Conservation (phyloP, 2,329 filamentous ascomycete genomes). For the Colletotrichum sp. region DNA sequence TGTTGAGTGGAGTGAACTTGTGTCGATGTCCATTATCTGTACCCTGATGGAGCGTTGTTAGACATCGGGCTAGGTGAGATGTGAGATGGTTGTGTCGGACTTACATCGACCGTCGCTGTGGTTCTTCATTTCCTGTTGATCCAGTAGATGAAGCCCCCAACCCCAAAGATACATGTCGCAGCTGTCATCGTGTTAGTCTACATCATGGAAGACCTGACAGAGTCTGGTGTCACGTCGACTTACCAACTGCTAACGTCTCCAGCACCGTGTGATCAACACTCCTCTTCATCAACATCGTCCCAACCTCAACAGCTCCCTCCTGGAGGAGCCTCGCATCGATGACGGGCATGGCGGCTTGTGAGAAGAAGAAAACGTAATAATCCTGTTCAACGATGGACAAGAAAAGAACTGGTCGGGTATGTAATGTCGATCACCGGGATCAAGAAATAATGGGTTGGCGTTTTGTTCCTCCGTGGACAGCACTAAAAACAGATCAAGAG, state of each 20-base stretch:
- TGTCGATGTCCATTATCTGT: background rate
- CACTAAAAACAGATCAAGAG: background rate
- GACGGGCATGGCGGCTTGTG: background rate
- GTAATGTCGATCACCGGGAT: slow-evolving; percentile 12
- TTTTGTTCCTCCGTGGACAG: background rate
- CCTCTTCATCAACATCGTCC: slow-evolving; percentile 12
- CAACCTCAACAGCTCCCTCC: slow-evolving; percentile 2
- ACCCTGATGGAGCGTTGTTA: background rate
- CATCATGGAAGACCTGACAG: background rate
- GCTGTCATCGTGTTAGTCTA: background rate
- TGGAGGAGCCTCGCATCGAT: slow-evolving; percentile 6
- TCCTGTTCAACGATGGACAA: background rate
- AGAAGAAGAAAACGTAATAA: background rate
- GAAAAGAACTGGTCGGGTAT: background rate
- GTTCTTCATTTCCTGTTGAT: background rate
- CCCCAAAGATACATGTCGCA: slow-evolving; percentile 1
- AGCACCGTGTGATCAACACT: slow-evolving; percentile 13
- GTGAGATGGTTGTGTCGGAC: background rate
- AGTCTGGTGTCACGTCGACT: background rate
- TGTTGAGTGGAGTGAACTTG: background rate
- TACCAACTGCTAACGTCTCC: slow-evolving; percentile 16
- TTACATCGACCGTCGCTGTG: background rate
- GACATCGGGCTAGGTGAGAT: too few relatives aligned
- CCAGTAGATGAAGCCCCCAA: slow-evolving; percentile 18
- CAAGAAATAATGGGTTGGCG: background rate